phyloP scores from a whole-genome alignment of 1,139 yeast genomes.

The Blastobotrys petasosporus region DNA sequence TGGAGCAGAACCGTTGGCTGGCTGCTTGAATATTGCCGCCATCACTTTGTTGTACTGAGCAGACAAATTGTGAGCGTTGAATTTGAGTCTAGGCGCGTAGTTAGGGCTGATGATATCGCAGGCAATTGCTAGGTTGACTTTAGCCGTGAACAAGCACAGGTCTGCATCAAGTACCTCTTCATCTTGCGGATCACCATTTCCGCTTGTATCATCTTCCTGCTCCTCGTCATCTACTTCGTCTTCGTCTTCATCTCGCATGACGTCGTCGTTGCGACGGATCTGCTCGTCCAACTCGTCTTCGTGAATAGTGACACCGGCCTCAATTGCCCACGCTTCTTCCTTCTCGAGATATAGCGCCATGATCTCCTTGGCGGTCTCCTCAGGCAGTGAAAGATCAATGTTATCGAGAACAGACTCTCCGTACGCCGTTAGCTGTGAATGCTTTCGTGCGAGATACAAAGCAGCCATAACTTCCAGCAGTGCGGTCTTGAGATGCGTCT shows the following conservation, averaged over 20 bases:
- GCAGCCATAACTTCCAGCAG: slow-evolving; percentile 18
- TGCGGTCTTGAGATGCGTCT: slow-evolving; percentile 12
- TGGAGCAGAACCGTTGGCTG: background rate
- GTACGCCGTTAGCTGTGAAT: slow-evolving; percentile 8
- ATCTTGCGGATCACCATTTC: slow-evolving; percentile 1
- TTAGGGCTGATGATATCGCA: slow-evolving; percentile 19
- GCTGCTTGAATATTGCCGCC: slow-evolving; percentile 6
- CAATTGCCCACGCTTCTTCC: slow-evolving; percentile 19
- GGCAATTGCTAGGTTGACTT: slow-evolving; percentile 21
- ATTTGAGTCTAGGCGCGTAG: slow-evolving; percentile 18
- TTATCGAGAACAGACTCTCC: slow-evolving; percentile 10
- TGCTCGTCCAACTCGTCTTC: slow-evolving; percentile 13
- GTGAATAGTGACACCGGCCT: slow-evolving; percentile 13
- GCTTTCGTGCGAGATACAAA: slow-evolving; percentile 12
- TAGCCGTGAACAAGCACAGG: slow-evolving; percentile 22
- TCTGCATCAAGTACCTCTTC: slow-evolving; percentile 16
- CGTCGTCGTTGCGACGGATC: slow-evolving; percentile 6
- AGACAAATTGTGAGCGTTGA: slow-evolving; percentile 25
- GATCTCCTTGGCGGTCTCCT: slow-evolving; percentile 14
- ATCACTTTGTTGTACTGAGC: slow-evolving; percentile 15
- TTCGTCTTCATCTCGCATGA: slow-evolving; percentile 9
- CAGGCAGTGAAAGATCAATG: slow-evolving; percentile 8
- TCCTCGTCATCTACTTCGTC: slow-evolving; percentile 8
- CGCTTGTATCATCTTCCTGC: slow-evolving; percentile 1
- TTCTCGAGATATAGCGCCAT: slow-evolving; percentile 21